Conservation (phyloP, 768 basidiomycete genomes). For the Boletus edulis region DNA sequence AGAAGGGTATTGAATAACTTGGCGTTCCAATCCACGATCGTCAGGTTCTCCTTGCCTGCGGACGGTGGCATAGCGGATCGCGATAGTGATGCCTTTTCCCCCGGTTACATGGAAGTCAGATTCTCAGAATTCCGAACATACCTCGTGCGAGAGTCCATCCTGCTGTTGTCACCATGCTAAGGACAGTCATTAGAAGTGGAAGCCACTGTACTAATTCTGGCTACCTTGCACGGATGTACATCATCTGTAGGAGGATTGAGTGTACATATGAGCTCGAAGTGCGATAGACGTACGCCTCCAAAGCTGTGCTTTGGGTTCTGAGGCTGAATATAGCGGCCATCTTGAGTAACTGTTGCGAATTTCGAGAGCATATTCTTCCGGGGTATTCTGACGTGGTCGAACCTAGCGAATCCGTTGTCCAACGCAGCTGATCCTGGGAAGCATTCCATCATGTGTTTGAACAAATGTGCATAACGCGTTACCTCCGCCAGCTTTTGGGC, state of each 20-base stretch:
- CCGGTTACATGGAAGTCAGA: background rate
- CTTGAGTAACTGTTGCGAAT: constrained; percentile 66
- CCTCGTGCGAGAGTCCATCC: constrained; percentile 70
- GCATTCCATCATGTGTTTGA: background rate
- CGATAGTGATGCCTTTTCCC: constrained; percentile 52
- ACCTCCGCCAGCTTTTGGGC: constrained; percentile 36
- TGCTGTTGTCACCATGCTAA: constrained; percentile 60
- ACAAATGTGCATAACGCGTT: background rate
- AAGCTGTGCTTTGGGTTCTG: constrained; percentile 75
- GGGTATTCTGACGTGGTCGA: constrained; percentile 64
- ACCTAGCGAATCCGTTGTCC: constrained; percentile 71
- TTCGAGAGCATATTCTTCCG: constrained; percentile 71
- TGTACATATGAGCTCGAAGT: background rate
- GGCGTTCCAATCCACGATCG: constrained; percentile 54
- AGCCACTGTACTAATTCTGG: background rate
- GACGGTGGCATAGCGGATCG: constrained; percentile 71
- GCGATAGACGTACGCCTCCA: constrained; percentile 53
- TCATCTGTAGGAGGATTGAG: constrained; percentile 46
- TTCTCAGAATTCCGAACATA: constrained; percentile 15
- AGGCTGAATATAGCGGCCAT: constrained; percentile 62
- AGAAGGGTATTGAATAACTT: constrained; percentile 71
- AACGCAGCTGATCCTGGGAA: constrained; percentile 47
- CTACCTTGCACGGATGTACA: constrained; percentile 67
- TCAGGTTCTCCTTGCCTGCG: constrained; percentile 62
- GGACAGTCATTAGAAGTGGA: background rate